Evolutionary conservation across 345 rosid species (phyloP).

Genomic region (Euphorbia pulcherrima): DNA sequence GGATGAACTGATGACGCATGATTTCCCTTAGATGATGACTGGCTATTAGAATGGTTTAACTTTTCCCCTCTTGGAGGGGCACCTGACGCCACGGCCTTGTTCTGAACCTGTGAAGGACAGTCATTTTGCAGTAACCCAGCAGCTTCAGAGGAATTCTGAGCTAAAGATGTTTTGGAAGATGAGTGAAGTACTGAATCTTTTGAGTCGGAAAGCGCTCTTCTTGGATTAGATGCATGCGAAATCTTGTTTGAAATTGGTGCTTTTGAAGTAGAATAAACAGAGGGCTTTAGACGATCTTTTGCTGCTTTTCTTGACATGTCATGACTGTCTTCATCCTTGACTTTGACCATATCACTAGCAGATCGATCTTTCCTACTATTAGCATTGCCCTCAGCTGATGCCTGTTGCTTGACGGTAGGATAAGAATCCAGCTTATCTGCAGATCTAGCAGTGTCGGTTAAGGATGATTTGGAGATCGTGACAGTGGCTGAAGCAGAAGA

Average conservation of each 20-base stretch:
- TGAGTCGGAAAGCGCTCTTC: slow-evolving; percentile 41
- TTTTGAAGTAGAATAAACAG: slow-evolving; percentile 41
- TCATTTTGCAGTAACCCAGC: slow-evolving; percentile 38
- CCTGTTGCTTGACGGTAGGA: slow-evolving; percentile 37
- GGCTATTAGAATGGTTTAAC: slow-evolving; percentile 44
- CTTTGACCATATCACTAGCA: slow-evolving; percentile 37
- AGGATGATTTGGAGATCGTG: slow-evolving; percentile 35
- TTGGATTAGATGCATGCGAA: slow-evolving; percentile 49
- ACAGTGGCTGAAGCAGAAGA: slow-evolving; percentile 35
- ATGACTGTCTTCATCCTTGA: slow-evolving; percentile 40
- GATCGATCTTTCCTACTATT: slow-evolving; percentile 43
- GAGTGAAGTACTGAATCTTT: slow-evolving; percentile 47
- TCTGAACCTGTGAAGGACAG: slow-evolving; percentile 33
- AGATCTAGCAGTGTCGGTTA: slow-evolving; percentile 40
- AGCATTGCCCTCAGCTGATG: slow-evolving; percentile 31
- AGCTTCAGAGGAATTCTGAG: slow-evolving; percentile 50
- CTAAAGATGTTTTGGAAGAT: slow-evolving; percentile 45
- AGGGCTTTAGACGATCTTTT: slow-evolving; percentile 45
- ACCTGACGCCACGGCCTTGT: slow-evolving; percentile 42
- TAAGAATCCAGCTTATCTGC: slow-evolving; percentile 39
- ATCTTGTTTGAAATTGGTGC: slow-evolving; percentile 45
- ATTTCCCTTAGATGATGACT: slow-evolving; percentile 48
- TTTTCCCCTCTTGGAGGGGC: slow-evolving; percentile 59
- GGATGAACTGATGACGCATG: slow-evolving; percentile 44
- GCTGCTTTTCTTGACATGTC: slow-evolving; percentile 36